phyloP scores from a whole-genome alignment of 768 basidiomycete species.

The Plicaturopsis crispa region DNA sequence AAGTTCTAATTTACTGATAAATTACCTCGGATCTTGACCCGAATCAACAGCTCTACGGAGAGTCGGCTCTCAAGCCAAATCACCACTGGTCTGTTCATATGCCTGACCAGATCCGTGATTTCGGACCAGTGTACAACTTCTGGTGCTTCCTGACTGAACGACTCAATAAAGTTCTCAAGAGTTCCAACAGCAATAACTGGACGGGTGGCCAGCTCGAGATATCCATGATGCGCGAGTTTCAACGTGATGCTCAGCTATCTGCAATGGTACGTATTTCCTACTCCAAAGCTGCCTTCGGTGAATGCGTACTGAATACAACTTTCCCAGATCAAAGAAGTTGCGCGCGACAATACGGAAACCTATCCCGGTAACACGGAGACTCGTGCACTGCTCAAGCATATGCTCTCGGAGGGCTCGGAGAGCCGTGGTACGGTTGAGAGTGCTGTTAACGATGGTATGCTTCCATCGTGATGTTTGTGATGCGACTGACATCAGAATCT shows the following conservation, averaged over 20 bases:
- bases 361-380: too few species aligned
- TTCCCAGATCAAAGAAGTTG: neutral
- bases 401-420: constrained; percentile 1
- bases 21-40: neutral
- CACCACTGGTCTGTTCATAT: constrained; percentile 22
- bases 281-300: neutral
- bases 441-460: constrained; percentile 4
- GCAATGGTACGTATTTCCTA: constrained; percentile 8
- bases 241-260: constrained; percentile 6
- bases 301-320: neutral
- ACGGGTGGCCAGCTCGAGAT: constrained; percentile 19
- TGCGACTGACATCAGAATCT: too few species aligned
- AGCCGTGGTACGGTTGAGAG: constrained; percentile 12
- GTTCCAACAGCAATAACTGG: constrained; percentile 16
- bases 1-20: neutral
- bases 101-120: constrained; percentile 13
- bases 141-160: constrained; percentile 24
- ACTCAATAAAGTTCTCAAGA: constrained; percentile 22
- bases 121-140: constrained; percentile 21
- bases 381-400: constrained; percentile 2
- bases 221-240: constrained; percentile 18
- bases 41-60: constrained; percentile 17
- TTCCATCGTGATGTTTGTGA: too few species aligned
- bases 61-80: constrained; percentile 18
- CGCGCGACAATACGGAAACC: too few species aligned